phyloP scores from a whole-genome alignment of 257 asterid species.

The Rhazya stricta region DNA sequence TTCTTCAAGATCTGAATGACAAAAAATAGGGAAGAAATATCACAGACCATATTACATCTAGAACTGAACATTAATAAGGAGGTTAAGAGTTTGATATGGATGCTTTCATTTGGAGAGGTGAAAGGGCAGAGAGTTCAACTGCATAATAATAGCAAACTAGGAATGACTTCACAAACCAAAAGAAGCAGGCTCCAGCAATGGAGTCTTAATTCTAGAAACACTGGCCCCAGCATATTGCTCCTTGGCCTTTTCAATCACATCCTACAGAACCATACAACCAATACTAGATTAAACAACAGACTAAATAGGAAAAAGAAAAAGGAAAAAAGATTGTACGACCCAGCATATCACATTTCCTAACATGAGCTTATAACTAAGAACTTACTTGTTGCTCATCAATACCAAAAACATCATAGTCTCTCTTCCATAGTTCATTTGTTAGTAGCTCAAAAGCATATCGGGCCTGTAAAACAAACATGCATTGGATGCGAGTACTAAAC shows the following conservation, averaged over 20 bases:
- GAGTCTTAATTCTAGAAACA: slow-evolving; percentile 52
- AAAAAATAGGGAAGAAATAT: slow-evolving; percentile 20
- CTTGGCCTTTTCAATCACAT: slow-evolving; percentile 52
- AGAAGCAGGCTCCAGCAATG: slow-evolving; percentile 50
- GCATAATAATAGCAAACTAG: slow-evolving; percentile 3
- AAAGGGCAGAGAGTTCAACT: slow-evolving; percentile 1
- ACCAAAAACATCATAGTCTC: slow-evolving; percentile 79
- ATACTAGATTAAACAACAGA: neutral
- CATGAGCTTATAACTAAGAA: slow-evolving; percentile 3
- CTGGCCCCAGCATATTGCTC: slow-evolving; percentile 43
- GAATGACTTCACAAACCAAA: slow-evolving; percentile 53
- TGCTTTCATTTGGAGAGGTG: neutral
- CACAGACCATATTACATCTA: slow-evolving; percentile 8
- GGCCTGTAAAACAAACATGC: slow-evolving; percentile 51
- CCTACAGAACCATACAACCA: slow-evolving; percentile 39
- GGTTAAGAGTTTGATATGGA: neutral
- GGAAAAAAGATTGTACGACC: neutral
- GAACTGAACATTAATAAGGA: neutral
- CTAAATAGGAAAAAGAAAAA: neutral
- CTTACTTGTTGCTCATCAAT: slow-evolving; percentile 78
- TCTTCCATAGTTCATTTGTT: slow-evolving; percentile 74
- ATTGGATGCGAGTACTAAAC: neutral
- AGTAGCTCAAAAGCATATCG: slow-evolving; percentile 89
- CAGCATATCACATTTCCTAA: neutral
- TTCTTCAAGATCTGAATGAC: slow-evolving; percentile 45